Base-by-base conservation (phyloP, 1,139 yeast genomes). In the Yamadazyma songkhlaensis region DNA sequence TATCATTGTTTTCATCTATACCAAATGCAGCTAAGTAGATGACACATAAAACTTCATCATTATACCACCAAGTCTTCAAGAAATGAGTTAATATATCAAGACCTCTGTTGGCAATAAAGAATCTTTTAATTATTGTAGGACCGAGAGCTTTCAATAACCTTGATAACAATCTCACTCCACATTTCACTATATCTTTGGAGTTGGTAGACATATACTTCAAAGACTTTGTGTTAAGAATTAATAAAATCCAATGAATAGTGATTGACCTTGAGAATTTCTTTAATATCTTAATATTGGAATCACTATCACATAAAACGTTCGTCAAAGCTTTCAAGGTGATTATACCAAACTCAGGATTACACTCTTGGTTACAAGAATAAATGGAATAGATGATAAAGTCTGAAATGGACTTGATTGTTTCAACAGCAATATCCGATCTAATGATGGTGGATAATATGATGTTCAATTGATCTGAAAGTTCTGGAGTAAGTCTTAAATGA, bases 211-310 rank as follows among this genome's bases (percentile, higher is more conserved):
- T 25, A 11, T 28, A 7, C 9, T 25, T 20, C 7, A 39, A 27
- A 2, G 43, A 29, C 12, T 65, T 63, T 32, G 49, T 56, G 31
- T 72, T 71, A 27, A 85, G 51, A 3, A 83, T 55, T 24, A 83
- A 57, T n/a, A 84, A 55, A 2, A 81, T 62, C 84, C 89, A 81
- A 52, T 82, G 84, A 3, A 80, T 69, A 1, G 86, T 76, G 6
- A 84, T 68, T 0, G 84, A 67, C 34, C 79, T 67, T 9, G 81
- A 70, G 31, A 83, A 64, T 45, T 73, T 75, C 48, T 72, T 65
- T 36, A 71, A 50, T 7, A 62, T 53, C 36, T 66, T 69, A 11
- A 65, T 57, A 0, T 67, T 58, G 0, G 68, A 57, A 8, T 49
- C 53, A 2, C 59, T 40, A 35, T 62, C 65, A 46, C 74, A 63